These are phyloP conservation scores for Syncephalastrum racemosum DNA, from an alignment of 371 early-diverging fungal species.

Conservation along the genomic window DNA sequence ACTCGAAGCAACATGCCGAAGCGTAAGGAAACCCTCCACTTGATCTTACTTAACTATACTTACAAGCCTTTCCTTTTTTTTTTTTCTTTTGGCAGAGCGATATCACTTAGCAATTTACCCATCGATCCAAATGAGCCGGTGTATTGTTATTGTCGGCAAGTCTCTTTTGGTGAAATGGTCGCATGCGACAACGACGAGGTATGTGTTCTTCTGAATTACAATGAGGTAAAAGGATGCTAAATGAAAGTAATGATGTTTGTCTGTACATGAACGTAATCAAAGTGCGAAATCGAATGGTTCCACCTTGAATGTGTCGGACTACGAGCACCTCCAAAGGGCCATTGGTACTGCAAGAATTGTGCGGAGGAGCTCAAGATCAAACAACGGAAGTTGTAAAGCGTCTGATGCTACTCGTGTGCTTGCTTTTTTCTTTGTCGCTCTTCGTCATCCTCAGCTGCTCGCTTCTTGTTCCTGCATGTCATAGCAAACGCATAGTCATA, in stretches of 20 bases:
- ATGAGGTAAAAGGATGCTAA: conserved; percentile 2
- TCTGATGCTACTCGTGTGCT: neutral
- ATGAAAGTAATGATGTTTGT: neutral
- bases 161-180: conserved; percentile 97
- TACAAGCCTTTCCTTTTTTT: neutral
- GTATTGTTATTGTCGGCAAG: conserved; percentile 93
- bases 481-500: neutral
- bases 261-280: conserved; percentile 7
- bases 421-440: conserved; percentile 25
- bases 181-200: conserved; percentile 93
- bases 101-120: conserved; percentile 64
- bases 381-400: conserved; percentile 31
- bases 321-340: conserved; percentile 77
- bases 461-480: conserved; percentile 43
- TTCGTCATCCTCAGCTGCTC: conserved; percentile 40
- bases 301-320: conserved; percentile 92
- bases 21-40: conserved; percentile 30
- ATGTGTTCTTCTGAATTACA: conserved; percentile 20
- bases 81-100: conserved; percentile 23
- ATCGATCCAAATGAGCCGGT: conserved; percentile 95
- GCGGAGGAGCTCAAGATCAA: conserved; percentile 50
- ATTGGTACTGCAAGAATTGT: conserved; percentile 91
- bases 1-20: conserved; percentile 36
- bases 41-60: too few species aligned
- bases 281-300: conserved; percentile 96